Evolutionary conservation across 306 rosid genomes (phyloP), one percentile per base, ranked within the genome.

Genomic region (Aeschynomene evenia): DNA sequence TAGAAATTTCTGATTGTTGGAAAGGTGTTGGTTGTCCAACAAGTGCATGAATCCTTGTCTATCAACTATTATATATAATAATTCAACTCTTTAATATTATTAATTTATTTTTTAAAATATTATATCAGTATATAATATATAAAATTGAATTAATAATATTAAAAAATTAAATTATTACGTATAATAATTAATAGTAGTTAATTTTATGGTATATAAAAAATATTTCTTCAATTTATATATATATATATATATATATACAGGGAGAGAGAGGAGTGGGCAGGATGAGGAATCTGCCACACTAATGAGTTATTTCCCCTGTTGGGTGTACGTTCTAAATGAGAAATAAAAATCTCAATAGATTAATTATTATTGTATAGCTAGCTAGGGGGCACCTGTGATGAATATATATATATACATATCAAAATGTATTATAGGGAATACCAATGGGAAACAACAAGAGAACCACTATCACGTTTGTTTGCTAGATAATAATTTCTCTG

Each of bases 1-100:
- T 72, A 77, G 66, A 73, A 64, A 33, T 72, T 61, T 64, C 14
- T 18, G 11, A 34, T 33, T 19, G 33, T 42, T 23, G 59, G 16
- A 68, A 86, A 74, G 84, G 68, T 71, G 72, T 64, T 56, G 84
- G 72, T 81, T 77, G 83, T 85, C 85, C 70, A 74, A 82, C 70
- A 74, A 82, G 79, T 68, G 72, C 34, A 77, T 84, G 80, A 81
- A 81, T 79, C 73, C 84, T 79, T 83, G 80, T n/a, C n/a, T n/a
- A n/a, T n/a, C n/a, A n/a, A n/a, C n/a, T n/a, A n/a, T n/a, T n/a
- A n/a, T n/a, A n/a, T n/a, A n/a, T n/a, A n/a, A n/a, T n/a, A n/a
- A n/a, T n/a, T n/a, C n/a, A n/a, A n/a, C n/a, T n/a, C n/a, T n/a
- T n/a, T n/a, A n/a, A n/a, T n/a, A n/a, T n/a, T n/a, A n/a, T n/a